Evolutionary conservation across 345 rosid species (phyloP).

Genomic region (Lepidium sativum): DNA sequence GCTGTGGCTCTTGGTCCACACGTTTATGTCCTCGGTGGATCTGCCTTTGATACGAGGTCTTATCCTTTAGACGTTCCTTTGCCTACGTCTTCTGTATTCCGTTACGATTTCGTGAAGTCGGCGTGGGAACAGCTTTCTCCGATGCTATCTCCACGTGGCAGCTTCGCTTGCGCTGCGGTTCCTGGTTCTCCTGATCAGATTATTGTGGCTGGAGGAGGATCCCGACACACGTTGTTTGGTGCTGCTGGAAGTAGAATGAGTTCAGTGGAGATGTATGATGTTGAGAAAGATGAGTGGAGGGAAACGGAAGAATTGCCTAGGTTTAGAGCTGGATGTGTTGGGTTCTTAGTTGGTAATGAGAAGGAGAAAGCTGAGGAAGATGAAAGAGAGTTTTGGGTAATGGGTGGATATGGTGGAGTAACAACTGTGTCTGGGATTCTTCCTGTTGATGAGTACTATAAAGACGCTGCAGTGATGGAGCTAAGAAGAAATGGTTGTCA

Average conservation of each 20-base stretch:
- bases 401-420: slow-evolving; percentile 90
- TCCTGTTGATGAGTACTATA: slow-evolving; percentile 76
- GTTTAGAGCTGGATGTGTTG: slow-evolving; percentile 82
- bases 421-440: slow-evolving; percentile 70
- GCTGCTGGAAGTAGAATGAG: slow-evolving; percentile 86
- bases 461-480: slow-evolving; percentile 74
- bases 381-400: slow-evolving; percentile 80
- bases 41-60: slow-evolving; percentile 77
- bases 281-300: slow-evolving; percentile 64
- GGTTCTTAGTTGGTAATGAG: slow-evolving; percentile 41
- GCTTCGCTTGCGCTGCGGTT: slow-evolving; percentile 69
- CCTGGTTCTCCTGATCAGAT: slow-evolving; percentile 37
- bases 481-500: slow-evolving; percentile 30
- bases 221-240: slow-evolving; percentile 66
- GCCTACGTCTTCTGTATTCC: slow-evolving; percentile 56
- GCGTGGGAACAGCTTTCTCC: slow-evolving; percentile 66
- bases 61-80: slow-evolving; percentile 80
- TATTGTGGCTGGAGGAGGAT: slow-evolving; percentile 86
- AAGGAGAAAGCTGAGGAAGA: slow-evolving; percentile 34
- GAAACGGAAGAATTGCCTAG: slow-evolving; percentile 59
- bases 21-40: slow-evolving; percentile 81
- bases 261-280: slow-evolving; percentile 70
- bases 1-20: slow-evolving; percentile 51
- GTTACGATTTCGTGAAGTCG: slow-evolving; percentile 45
- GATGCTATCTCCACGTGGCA: slow-evolving; percentile 81